These are phyloP conservation scores for Luffa aegyptiaca DNA, from an alignment of 306 rosid species.

Conservation along the genomic window DNA sequence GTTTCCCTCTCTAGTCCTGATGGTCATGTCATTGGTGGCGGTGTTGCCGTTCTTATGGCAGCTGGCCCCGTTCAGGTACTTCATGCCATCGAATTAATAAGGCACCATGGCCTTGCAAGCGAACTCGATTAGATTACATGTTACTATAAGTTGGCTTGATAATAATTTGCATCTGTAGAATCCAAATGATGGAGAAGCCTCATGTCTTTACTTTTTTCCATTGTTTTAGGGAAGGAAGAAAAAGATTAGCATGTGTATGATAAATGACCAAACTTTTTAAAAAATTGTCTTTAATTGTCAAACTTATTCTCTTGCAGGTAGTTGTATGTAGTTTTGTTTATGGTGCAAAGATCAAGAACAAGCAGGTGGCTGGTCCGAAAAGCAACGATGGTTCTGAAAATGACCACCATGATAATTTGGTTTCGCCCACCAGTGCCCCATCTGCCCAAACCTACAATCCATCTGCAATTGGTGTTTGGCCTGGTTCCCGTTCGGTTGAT, in stretches of 20 bases:
- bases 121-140: neutral
- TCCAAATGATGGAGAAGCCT: neutral
- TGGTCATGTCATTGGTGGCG: conserved; percentile 85
- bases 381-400: conserved; percentile 34
- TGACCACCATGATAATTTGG: conserved; percentile 39
- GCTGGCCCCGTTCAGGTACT: conserved; percentile 90
- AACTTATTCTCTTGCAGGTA: conserved; percentile 40
- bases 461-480: conserved; percentile 49
- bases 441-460: conserved; percentile 47
- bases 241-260: neutral
- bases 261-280: neutral
- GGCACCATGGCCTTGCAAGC: neutral
- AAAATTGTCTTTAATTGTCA: neutral
- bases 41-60: conserved; percentile 62
- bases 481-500: conserved; percentile 43
- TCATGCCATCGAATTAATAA: neutral
- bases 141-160: neutral
- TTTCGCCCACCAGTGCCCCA: conserved; percentile 35
- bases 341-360: conserved; percentile 60
- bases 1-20: conserved; percentile 78
- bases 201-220: neutral
- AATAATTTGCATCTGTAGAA: neutral
- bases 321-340: conserved; percentile 78
- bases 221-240: neutral
- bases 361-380: conserved; percentile 29